Conservation (phyloP, 768 basidiomycete genomes). For the Kwoniella newhampshirensis region DNA sequence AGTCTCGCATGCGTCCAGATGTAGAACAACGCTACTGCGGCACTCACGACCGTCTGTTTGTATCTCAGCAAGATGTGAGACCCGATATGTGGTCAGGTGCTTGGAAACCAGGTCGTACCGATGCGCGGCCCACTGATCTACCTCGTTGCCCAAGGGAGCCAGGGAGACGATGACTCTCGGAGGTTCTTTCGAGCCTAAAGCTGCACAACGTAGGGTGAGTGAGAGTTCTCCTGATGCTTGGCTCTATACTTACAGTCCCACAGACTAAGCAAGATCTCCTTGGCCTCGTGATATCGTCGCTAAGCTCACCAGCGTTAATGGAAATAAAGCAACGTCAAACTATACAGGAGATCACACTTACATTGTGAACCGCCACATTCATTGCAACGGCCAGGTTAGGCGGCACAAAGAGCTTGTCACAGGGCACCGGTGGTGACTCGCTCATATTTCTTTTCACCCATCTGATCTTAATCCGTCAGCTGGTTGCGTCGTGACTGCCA, state of each 20-base stretch:
- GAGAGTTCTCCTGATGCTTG: background rate
- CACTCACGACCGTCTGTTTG: constrained; percentile 48
- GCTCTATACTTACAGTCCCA: constrained; percentile 45
- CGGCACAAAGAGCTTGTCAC: constrained; percentile 53
- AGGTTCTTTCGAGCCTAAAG: constrained; percentile 42
- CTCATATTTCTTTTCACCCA: constrained; percentile 39
- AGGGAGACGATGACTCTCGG: constrained; percentile 52
- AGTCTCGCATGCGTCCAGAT: background rate
- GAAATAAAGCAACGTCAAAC: background rate
- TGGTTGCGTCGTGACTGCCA: background rate
- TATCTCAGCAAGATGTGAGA: constrained; percentile 35
- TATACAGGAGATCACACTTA: constrained; percentile 23
- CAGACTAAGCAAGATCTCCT: constrained; percentile 47
- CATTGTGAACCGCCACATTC: constrained; percentile 51
- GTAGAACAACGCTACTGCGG: background rate
- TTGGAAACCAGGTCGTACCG: constrained; percentile 49
- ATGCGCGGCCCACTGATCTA: constrained; percentile 52
- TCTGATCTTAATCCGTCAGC: constrained; percentile 11
- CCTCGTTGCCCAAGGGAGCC: constrained; percentile 48
- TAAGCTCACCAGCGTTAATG: no score
- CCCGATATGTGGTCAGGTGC: constrained; percentile 42
- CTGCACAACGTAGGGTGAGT: constrained; percentile 11
- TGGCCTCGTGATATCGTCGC: constrained; percentile 34
- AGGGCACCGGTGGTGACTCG: constrained; percentile 30
- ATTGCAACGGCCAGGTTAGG: constrained; percentile 49